Evolutionary conservation across 768 basidiomycete genomes (phyloP), one percentile per base, ranked within the genome.

Genomic region (Phanerochaete sordida): DNA sequence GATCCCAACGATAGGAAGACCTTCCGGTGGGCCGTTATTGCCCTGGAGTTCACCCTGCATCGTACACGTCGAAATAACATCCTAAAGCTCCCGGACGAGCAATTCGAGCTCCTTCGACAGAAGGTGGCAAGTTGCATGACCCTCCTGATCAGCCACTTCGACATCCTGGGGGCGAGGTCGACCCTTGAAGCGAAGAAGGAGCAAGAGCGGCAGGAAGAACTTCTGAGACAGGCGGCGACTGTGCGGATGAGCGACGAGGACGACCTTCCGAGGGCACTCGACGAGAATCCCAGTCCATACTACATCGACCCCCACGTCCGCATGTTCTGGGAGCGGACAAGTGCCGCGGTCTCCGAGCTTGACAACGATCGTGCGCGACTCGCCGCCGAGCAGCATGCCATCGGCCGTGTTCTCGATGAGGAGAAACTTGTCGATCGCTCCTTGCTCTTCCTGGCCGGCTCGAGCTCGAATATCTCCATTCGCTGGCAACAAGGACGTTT

Each of bases 401-500:
- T 95, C 33, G 97, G 97, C 16, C 91, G 93, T 54, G 96, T 98
- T 4, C 81, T 99, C 44, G 95, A 98, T 71, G 88, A 95, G 68
- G 91, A 95, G 69, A 93, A 90, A 62, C 84, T 88, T 8, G 97
- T 98, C 74, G 96, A 99, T 71, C 85, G 93, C 48, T 94, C 96
- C 0, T 79, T 97, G 48, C 88, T 95, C 6, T 96, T 95, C 79
- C 83, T 99, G 43, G 97, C 97, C 0, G 94, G 94, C 1, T 93
- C 93, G n/a, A 88, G 87, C 43, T 95, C 94, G 27, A 97, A 96
- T 66, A 93, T 98, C 62, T 92, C 94, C 2, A 88, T 98, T 62
- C 86, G 92, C 43, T 99, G 97, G 97, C 96, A 98, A 72, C 97
- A 99, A 75, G 95, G 96, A 15, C 86, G 90, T 59, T 98, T 98